A percentile compares a stretch with the other conserved stretches of the same genome.
These are phyloP conservation scores for Endogone sp. DNA, from an alignment of 192 early-diverging fungal species.

Conservation along the genomic window DNA sequence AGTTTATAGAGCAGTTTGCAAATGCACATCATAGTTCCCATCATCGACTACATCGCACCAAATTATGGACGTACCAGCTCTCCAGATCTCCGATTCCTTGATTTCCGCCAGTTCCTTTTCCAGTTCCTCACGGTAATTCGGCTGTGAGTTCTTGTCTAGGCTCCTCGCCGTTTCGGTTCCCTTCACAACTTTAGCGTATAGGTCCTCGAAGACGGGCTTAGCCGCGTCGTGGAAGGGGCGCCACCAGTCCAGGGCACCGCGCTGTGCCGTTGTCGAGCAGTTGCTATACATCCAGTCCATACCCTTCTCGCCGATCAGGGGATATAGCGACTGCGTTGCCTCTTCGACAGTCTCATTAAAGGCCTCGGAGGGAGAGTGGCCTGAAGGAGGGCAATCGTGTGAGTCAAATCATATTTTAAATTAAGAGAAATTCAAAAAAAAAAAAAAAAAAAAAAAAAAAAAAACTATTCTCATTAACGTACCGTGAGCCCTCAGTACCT, in stretches of 20 bases:
- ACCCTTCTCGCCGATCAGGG: constrained; percentile 91
- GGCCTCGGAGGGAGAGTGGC: constrained; percentile 96
- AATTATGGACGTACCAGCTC: not conserved
- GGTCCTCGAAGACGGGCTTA: constrained; percentile 89
- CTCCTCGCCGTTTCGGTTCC: constrained; percentile 84
- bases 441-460: not conserved
- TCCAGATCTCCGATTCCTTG: constrained; percentile 90
- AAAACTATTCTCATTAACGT: too few species aligned
- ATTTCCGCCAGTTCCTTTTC: constrained; percentile 91
- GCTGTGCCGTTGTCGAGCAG: constrained; percentile 94
- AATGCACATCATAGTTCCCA: too few species aligned
- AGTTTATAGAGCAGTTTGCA: too few species aligned
- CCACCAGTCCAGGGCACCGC: constrained; percentile 97
- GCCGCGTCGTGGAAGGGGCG: constrained; percentile 88
- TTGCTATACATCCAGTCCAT: constrained; percentile 97
- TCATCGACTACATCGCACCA: too few species aligned
- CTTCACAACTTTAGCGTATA: constrained; percentile 85
- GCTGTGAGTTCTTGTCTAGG: constrained; percentile 81
- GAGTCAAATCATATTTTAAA: constrained; percentile 12
- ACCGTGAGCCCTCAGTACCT: constrained; percentile 84
- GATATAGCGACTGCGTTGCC: constrained; percentile 96
- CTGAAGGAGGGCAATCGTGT: constrained; percentile 2
- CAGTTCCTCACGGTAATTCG: constrained; percentile 91
- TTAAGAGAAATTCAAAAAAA: too few species aligned
- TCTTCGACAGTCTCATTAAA: constrained; percentile 99